Evolutionary conservation across 495 filamentous ascomycete species (phyloP), one percentile per base, ranked within the genome.

Genomic region (Aspergillus ellipticus): DNA sequence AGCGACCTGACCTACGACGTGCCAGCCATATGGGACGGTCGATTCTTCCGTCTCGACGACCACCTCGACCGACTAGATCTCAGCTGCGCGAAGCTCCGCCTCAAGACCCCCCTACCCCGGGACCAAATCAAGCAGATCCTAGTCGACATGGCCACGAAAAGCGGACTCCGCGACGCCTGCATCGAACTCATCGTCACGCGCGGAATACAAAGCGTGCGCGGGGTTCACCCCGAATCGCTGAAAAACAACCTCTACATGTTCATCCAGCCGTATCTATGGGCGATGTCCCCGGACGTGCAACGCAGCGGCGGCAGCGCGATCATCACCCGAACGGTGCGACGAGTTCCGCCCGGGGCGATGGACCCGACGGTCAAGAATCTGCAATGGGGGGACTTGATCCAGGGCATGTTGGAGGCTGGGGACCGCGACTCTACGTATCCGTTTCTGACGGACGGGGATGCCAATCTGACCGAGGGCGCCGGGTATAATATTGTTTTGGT

Each of bases 1-100:
- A 67, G 71, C 61, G 73, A 75, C 29, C 53, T 75, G 24, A 72
- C 70, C 20, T 75, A 75, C 53, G 73, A 75, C 45, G 73, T 75
- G 3, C 73, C 73, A 4, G 62, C 69, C 0, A 65, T 75, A 26
- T 74, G 73, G 73, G 68, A 74, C 47, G 71, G 73, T 9, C 67
- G 73, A 8, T 66, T 66, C 57, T 71, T 73, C 58, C 70, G 68
- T 0, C 65, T 73, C 6, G 66, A 73, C 39, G 70, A 73, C 57
- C 73, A 75, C 52, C 53, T 75, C 24, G 42, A 24, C 19, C 71
- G 73, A 9, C 49, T 73, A 2, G 63, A 73, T 5, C 52, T 43
- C 0, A 72, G 66, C 62, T 75, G 71, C 61, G 42, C 11, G 6
- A 75, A 75, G 43, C 21, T 75, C 17, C 69, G 73, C 4, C 41